A percentile compares a stretch with the other conserved stretches of the same genome.
phyloP scores from a whole-genome alignment of 495 filamentous ascomycete genomes.

The Podospora didyma region DNA sequence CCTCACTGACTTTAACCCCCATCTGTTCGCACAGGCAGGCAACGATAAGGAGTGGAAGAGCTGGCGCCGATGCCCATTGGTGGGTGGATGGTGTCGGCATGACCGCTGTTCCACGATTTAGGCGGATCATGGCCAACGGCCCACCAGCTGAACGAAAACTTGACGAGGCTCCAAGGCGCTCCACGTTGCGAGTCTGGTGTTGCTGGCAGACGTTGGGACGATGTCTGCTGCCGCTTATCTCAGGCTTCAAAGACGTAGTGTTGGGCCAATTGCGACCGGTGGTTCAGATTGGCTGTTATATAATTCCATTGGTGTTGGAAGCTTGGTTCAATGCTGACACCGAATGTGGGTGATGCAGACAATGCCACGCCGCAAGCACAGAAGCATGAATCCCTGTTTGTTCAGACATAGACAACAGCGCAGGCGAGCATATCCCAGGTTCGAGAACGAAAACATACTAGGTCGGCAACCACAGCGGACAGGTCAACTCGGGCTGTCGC shows the following conservation, averaged over 20 bases:
- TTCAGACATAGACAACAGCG: not conserved
- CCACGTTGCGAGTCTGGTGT: not conserved
- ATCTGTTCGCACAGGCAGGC: not conserved
- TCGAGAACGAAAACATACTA: not conserved
- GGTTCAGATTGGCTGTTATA: not conserved
- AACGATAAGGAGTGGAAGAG: not conserved
- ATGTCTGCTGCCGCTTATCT: not conserved
- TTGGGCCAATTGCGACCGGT: constrained; percentile 1
- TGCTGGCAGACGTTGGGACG: not conserved
- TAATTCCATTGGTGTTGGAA: not conserved
- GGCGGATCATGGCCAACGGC: not conserved
- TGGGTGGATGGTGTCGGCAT: not conserved
- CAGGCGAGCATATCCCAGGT: not conserved
- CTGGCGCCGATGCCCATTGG: not conserved
- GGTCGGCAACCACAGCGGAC: not conserved
- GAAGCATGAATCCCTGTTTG: not conserved
- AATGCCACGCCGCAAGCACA: not conserved
- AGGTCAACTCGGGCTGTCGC: too few species aligned
- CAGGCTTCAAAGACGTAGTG: not conserved
- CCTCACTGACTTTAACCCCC: not conserved
- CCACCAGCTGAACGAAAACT: not conserved
- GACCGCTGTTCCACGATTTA: not conserved
- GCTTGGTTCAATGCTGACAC: not conserved
- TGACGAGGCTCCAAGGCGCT: not conserved
- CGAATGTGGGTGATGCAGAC: not conserved